A percentile compares a stretch with the other conserved stretches of the same genome.
phyloP scores from a whole-genome alignment of 148 eudicot genomes.

The Nepenthes gracilis region DNA sequence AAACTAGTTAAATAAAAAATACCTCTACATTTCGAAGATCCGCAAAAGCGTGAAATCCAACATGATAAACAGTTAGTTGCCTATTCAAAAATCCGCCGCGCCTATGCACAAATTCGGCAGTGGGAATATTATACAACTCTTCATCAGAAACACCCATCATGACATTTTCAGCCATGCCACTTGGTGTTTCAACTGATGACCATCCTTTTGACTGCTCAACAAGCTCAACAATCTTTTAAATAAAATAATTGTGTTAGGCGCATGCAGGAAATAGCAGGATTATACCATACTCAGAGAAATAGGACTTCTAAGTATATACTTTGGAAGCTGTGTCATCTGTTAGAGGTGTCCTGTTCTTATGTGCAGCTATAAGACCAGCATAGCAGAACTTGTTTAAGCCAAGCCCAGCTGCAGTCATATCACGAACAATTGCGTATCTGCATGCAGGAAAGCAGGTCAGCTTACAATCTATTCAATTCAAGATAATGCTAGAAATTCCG shows the following conservation, averaged over 20 bases:
- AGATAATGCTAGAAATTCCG: background rate
- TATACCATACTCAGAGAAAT: background rate
- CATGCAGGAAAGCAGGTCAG: background rate
- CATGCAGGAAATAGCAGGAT: background rate
- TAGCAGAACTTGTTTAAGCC: slow-evolving; percentile 92
- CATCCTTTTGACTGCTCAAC: slow-evolving; percentile 97
- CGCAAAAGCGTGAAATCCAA: slow-evolving; percentile 65
- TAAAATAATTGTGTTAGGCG: slow-evolving; percentile 6
- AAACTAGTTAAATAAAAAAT: background rate
- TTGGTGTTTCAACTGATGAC: slow-evolving; percentile 49
- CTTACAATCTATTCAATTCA: background rate
- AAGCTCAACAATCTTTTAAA: slow-evolving; percentile 73
- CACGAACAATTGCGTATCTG: slow-evolving; percentile 88
- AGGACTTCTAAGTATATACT: slow-evolving; percentile 24
- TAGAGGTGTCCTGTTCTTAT: slow-evolving; percentile 49
- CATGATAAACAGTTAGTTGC: slow-evolving; percentile 81
- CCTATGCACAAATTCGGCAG: slow-evolving; percentile 58
- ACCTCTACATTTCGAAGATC: slow-evolving; percentile 73
- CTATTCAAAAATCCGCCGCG: slow-evolving; percentile 49
- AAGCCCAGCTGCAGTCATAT: slow-evolving; percentile 97
- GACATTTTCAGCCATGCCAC: slow-evolving; percentile 51
- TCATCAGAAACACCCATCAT: slow-evolving; percentile 75
- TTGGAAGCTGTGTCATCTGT: slow-evolving; percentile 51
- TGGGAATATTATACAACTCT: slow-evolving; percentile 70
- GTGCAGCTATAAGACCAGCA: slow-evolving; percentile 88